These are phyloP conservation scores for Pyrenochaeta sp. DNA, from an alignment of 2,329 filamentous ascomycete genomes.

Conservation along the genomic window DNA sequence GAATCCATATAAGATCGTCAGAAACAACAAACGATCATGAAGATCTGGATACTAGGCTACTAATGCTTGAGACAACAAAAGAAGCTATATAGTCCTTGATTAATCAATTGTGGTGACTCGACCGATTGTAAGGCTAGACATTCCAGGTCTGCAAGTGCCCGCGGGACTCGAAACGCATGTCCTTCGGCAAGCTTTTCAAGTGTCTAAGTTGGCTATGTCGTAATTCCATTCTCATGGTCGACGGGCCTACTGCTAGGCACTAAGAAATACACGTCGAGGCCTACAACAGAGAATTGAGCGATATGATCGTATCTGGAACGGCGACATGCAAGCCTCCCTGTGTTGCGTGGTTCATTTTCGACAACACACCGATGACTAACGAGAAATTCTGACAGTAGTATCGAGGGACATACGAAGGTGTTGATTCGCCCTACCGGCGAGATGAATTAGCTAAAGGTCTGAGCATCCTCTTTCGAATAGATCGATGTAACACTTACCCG, in stretches of 20 bases:
- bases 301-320: slow-evolving; percentile 70
- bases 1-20: too few species aligned
- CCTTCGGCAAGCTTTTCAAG: slow-evolving; percentile 74
- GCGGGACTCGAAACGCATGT: slow-evolving; percentile 70
- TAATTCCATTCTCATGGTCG: slow-evolving; percentile 8
- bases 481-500: slow-evolving; percentile 6
- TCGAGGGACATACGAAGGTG: slow-evolving; percentile 74
- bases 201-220: slow-evolving; percentile 1
- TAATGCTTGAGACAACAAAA: slow-evolving; percentile 62
- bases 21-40: too few species aligned
- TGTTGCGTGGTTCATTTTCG: slow-evolving; percentile 71
- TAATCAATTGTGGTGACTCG: slow-evolving; percentile 70
- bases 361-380: slow-evolving; percentile 68
- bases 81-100: slow-evolving; percentile 69
- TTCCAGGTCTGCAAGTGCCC: slow-evolving; percentile 64
- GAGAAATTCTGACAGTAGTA: slow-evolving; percentile 71
- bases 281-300: slow-evolving; percentile 72
- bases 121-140: slow-evolving; percentile 68
- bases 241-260: slow-evolving; percentile 68
- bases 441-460: slow-evolving; percentile 25
- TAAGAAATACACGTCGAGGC: slow-evolving; percentile 72
- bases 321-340: slow-evolving; percentile 72
- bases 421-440: slow-evolving; percentile 70
- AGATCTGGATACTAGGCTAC: slow-evolving; percentile 67
- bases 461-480: slow-evolving; percentile 6